Evolutionary conservation across 345 rosid genomes (phyloP).

Genomic region (Populus davidiana): DNA sequence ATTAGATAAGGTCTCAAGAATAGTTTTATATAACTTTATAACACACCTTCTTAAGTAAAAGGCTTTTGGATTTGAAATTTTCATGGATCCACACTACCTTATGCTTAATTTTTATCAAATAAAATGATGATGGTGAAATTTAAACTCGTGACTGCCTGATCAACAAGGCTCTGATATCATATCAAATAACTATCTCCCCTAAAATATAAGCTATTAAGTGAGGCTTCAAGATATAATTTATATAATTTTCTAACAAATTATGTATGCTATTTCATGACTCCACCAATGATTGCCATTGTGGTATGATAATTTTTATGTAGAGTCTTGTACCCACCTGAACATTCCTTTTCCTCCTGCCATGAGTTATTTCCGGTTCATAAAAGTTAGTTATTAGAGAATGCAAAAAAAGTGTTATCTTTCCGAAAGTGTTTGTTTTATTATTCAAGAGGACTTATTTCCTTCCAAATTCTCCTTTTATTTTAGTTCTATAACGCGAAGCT

Average conservation of each 20-base stretch:
- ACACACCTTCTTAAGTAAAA: too few relatives aligned
- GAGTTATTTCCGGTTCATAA: background rate
- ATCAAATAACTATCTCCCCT: fast-evolving
- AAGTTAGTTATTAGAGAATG: background rate
- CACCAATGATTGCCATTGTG: too few relatives aligned
- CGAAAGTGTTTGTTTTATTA: background rate
- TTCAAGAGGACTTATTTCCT: background rate
- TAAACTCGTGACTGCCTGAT: fast-evolving
- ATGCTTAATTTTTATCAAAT: too few relatives aligned
- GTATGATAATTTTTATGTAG: too few relatives aligned
- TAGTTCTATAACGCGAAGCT: background rate
- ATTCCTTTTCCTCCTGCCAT: background rate
- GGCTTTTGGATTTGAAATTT: fast-evolving
- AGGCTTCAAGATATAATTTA: too few relatives aligned
- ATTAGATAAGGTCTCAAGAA: too few relatives aligned
- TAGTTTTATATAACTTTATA: too few relatives aligned
- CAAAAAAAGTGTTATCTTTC: background rate
- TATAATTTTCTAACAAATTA: too few relatives aligned
- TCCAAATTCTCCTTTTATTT: background rate
- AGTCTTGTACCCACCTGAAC: background rate
- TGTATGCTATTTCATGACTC: background rate
- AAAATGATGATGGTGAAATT: too few relatives aligned
- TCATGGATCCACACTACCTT: fast-evolving
- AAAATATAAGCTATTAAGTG: too few relatives aligned
- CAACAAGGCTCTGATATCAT: too few relatives aligned